Base-by-base conservation (phyloP, 208 protist species). In the Leishmania martiniquensis region DNA sequence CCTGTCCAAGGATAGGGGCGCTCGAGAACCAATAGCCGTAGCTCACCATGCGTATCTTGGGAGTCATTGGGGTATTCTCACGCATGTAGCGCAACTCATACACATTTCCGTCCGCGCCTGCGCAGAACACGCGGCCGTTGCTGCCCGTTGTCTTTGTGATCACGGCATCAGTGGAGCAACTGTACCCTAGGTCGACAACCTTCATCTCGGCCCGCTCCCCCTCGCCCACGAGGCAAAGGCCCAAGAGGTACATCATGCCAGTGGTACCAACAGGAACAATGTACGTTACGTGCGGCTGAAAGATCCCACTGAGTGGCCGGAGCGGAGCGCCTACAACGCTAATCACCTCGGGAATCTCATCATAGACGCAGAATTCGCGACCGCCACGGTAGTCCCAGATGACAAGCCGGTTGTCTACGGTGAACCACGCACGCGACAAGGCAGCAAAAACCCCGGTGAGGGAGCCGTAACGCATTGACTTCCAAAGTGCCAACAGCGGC, bases 301-400 rank as follows among this genome's bases (percentile, higher is more conserved):
- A 98, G 55, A 95, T 84, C 20, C 87, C 92, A 17, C 69, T 70
- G 20, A 52, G 25, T 7, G 94, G 91, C 1, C 72, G 67, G 49
- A 96, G 81, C 17, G 90, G 90, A 12, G 71, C 85, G 20, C 94
- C 93, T 15, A 98, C 91, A 37, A 89, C 78, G n/a, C 88, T 86
- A 68, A 98, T 96, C 63, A 98, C 66, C 75, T 96, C 93, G 20
- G 91, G 88, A 29, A 96, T 91, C 55, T 97, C 91, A 60, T 96
- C 92, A 68, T 87, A 98, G 34, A 93, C 72, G n/a, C 84, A 83
- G 70, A 96, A 94, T 83, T 98, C 90, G 20, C 85, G 84, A 12
- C 87, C 89, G 17, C 87, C 87, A 49, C 90, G 85, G 82, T 91
- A 98, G 73, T 96, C 91, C 91, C 94, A 98, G 22, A 96, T 73